These are phyloP conservation scores for Epichloe gansuensis DNA, from an alignment of 2,329 filamentous ascomycete species.

Conservation along the genomic window DNA sequence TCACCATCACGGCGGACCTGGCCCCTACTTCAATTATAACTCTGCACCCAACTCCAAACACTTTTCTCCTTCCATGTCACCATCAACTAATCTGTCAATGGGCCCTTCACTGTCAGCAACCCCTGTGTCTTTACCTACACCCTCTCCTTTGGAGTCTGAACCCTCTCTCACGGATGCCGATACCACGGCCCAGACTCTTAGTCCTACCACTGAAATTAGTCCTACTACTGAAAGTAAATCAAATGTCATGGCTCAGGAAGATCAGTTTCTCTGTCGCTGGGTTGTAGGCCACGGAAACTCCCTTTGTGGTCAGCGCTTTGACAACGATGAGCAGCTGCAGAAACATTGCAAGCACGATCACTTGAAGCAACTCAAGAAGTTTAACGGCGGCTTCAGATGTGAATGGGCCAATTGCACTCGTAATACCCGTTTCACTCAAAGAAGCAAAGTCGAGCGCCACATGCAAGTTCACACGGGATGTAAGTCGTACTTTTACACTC, in stretches of 20 bases:
- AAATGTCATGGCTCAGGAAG: constrained; percentile 10
- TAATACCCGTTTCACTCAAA: constrained; percentile 41
- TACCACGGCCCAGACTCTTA: neutral
- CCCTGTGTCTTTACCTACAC: constrained; percentile 5
- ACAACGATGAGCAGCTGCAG: constrained; percentile 38
- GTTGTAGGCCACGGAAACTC: constrained; percentile 9
- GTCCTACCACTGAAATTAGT: neutral
- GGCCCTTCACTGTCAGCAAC: constrained; percentile 13
- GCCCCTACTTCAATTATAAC: constrained; percentile 3
- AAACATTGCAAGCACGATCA: constrained; percentile 41
- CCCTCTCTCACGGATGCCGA: neutral
- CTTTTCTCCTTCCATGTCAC: constrained; percentile 13
- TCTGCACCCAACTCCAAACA: constrained; percentile 3
- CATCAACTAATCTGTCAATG: constrained; percentile 13
- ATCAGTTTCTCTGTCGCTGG: constrained; percentile 24
- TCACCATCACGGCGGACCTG: neutral
- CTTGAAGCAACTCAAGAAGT: constrained; percentile 32
- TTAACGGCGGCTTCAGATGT: constrained; percentile 36
- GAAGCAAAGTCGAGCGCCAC: constrained; percentile 53
- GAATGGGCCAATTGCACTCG: constrained; percentile 45
- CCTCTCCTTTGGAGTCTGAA: constrained; percentile 16
- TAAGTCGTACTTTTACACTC: constrained; percentile 23
- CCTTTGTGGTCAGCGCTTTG: constrained; percentile 25
- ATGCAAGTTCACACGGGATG: constrained; percentile 54
- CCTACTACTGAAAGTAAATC: constrained; percentile 5